These are phyloP conservation scores for Hypoxylon sp. DNA, from an alignment of 2,329 filamentous ascomycete genomes.

Conservation along the genomic window DNA sequence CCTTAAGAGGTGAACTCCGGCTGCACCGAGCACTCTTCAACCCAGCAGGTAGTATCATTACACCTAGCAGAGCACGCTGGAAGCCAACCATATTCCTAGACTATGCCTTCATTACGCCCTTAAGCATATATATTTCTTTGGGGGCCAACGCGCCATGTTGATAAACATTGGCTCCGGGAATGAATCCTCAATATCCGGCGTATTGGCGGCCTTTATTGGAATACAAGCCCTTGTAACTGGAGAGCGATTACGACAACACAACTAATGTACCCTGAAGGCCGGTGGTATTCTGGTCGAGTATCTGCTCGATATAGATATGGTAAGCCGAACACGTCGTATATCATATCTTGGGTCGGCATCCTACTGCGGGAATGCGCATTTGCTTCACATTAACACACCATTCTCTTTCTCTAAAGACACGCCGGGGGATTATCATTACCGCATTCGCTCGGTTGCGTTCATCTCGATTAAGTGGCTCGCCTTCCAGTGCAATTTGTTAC, in stretches of 20 bases:
- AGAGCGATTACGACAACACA: constrained; percentile 26
- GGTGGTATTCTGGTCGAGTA: constrained; percentile 21
- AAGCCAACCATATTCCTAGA: background rate
- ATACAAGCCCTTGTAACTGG: constrained; percentile 6
- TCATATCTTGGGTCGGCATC: constrained; percentile 40
- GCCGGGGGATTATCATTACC: constrained; percentile 21
- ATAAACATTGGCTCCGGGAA: constrained; percentile 5
- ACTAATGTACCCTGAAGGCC: constrained; percentile 17
- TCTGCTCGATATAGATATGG: constrained; percentile 25
- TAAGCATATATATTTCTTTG: constrained; percentile 20
- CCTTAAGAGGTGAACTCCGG: constrained; percentile 40
- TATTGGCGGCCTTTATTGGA: constrained; percentile 18
- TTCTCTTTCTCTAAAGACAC: constrained; percentile 26
- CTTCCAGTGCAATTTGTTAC: constrained; percentile 16
- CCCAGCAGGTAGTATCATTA: constrained; percentile 10
- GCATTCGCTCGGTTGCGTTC: constrained; percentile 28
- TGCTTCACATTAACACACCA: constrained; percentile 29
- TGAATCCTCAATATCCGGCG: constrained; percentile 9
- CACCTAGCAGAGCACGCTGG: constrained; percentile 4
- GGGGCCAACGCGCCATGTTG: constrained; percentile 9
- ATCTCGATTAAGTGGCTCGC: constrained; percentile 14
- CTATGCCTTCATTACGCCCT: constrained; percentile 6
- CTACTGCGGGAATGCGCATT: constrained; percentile 36
- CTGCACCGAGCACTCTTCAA: constrained; percentile 13
- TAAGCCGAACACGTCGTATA: constrained; percentile 34